Conservation (phyloP, 164 flowering plant genomes). For the Stephania cephalantha region DNA sequence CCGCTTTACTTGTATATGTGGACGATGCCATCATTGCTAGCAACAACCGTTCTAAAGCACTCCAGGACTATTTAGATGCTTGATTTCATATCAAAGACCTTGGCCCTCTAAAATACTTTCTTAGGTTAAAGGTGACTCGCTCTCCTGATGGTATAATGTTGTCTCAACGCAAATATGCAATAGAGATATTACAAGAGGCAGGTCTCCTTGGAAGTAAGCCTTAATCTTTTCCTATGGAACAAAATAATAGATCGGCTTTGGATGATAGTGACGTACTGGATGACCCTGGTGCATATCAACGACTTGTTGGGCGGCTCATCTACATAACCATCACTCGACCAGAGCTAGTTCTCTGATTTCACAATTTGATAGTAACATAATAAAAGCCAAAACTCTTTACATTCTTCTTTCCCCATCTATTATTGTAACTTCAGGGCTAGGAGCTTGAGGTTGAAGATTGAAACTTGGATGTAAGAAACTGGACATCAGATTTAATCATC, state of each 20-base stretch:
- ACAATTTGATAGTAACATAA: not conserved
- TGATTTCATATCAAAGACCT: not conserved
- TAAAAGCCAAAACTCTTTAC: not conserved
- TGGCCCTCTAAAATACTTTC: not conserved
- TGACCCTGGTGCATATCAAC: not conserved
- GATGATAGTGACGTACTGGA: not conserved
- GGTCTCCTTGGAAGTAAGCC: too few relatives aligned
- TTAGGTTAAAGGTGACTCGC: not conserved
- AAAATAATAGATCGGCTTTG: not conserved
- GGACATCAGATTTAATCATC: conserved; percentile 8
- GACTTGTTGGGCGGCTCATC: not conserved
- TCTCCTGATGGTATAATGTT: not conserved
- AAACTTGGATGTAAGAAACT: not conserved
- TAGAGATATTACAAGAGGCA: not conserved
- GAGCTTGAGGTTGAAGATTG: not conserved
- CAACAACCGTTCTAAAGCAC: too few relatives aligned
- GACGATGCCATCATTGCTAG: too few relatives aligned
- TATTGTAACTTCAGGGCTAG: not conserved
- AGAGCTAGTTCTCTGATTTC: not conserved
- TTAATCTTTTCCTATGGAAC: not conserved
- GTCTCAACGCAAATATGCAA: not conserved
- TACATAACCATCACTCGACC: not conserved
- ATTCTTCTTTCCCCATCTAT: not conserved
- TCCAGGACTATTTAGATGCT: too few relatives aligned
- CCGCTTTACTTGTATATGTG: too few relatives aligned